Percentiles rank a stretch among this genome's conserved stretches.
These are phyloP conservation scores for Anaeromyces robustus DNA, from an alignment of 192 early-diverging fungal species.

Conservation along the genomic window DNA sequence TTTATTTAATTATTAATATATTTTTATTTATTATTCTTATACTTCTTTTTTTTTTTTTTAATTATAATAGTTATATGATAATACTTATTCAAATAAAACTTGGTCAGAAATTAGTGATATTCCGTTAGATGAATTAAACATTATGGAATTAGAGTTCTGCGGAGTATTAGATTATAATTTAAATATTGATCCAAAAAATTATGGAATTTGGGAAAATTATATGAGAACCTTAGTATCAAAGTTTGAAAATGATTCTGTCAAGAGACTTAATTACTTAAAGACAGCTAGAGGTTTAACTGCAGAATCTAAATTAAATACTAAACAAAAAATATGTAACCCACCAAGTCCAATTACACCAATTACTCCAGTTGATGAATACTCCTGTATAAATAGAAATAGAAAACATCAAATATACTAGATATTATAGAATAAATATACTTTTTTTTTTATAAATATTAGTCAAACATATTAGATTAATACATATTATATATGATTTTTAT, in stretches of 20 bases:
- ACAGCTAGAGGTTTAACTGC: neutral
- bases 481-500: no score
- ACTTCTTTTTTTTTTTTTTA: no score
- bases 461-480: no score
- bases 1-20: no score
- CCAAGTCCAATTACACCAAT: neutral
- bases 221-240: neutral
- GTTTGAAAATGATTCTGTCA: neutral
- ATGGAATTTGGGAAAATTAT: neutral
- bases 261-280: neutral
- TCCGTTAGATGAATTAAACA: slow-evolving; percentile 59
- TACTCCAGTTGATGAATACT: neutral
- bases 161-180: neutral
- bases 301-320: neutral
- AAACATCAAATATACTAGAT: neutral
- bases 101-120: slow-evolving; percentile 77
- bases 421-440: no score
- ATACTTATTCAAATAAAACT: slow-evolving; percentile 78
- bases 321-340: neutral
- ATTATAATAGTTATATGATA: slow-evolving; percentile 27
- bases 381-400: neutral
- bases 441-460: no score
- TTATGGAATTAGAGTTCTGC: slow-evolving; percentile 36
- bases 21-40: no score
- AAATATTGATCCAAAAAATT: neutral